Percentiles rank a stretch among this genome's conserved stretches.
Conservation (phyloP, 768 basidiomycete species). For the Postia placenta region DNA sequence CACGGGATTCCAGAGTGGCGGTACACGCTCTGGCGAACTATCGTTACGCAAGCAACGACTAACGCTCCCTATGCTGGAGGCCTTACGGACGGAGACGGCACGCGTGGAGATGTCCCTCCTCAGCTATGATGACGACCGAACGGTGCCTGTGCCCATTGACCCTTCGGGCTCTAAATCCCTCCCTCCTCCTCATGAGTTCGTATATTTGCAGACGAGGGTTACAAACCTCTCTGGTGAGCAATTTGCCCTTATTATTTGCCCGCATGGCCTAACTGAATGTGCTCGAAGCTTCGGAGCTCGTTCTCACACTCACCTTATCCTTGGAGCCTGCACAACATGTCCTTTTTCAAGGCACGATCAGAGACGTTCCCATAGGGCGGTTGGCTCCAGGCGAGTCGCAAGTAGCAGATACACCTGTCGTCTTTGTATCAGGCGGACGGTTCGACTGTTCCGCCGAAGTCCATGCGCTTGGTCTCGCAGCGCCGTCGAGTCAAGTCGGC, state of each 20-base stretch:
- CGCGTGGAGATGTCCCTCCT: conserved; percentile 50
- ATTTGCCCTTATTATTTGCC: not conserved
- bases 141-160: conserved; percentile 15
- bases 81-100: conserved; percentile 62
- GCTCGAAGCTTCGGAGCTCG: conserved; percentile 41
- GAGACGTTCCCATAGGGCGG: conserved; percentile 58
- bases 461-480: conserved; percentile 17
- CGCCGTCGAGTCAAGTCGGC: conserved; percentile 8
- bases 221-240: conserved; percentile 67
- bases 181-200: conserved; percentile 54
- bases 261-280: conserved; percentile 1
- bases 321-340: conserved; percentile 59
- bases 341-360: conserved; percentile 61
- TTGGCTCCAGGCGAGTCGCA: conserved; percentile 48
- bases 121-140: conserved; percentile 20
- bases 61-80: conserved; percentile 73
- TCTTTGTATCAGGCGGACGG: conserved; percentile 66
- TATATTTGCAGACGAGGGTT: conserved; percentile 50
- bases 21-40: conserved; percentile 68
- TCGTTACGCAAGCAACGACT: conserved; percentile 75
- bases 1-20: conserved; percentile 54
- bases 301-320: conserved; percentile 48
- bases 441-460: conserved; percentile 45
- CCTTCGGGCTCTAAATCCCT: conserved; percentile 38
- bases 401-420: conserved; percentile 51